Base-by-base conservation (phyloP, 768 basidiomycete genomes). In the Heimioporus sp. region DNA sequence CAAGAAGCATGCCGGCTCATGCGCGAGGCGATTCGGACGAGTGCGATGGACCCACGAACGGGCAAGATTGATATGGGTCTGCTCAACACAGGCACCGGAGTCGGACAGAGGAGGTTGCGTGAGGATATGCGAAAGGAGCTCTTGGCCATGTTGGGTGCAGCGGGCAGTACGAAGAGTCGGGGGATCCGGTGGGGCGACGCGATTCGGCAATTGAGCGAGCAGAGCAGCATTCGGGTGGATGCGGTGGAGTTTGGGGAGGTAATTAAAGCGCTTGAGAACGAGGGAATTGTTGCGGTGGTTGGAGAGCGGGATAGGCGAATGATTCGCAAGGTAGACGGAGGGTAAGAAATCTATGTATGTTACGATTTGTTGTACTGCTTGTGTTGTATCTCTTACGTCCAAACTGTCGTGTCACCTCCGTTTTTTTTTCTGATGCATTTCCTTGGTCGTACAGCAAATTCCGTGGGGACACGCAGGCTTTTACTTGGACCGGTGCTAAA, bases 51-150 rank as follows among this genome's bases (percentile, higher is more conserved):
- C 69, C 96, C 96, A 10, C 79, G 90, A 20, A 98, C 95, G 12
- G 96, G 96, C 48, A 93, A 95, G 79, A 96, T 98, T 65, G 95
- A 98, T 68, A 90, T 98, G 83, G 91, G 94, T 48, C 69, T 99
- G 65, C 79, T 99, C 60, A 95, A 93, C 66, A 95, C 93, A 3
- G 97, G 97, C 2, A 92, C 93, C 4, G 92, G 91, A 2, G 77
- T 83, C 46, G 89, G 93, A 21, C 90, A 95, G 72, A 77, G 93
- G 59, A 86, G 85, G 67, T 63, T 96, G 70, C 80, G 85, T 41
- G 91, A 89, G n/a, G 95, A 97, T 69, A 86, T 98, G 80, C 83
- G 88, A 60, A 83, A 80, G 62, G 97, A 92, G 63, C 71, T 98
- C 12, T 62, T 92, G 60, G 73, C 66, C 21, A 71, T 92, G 58